Base-by-base conservation (phyloP, 2,329 filamentous ascomycete genomes). In the Grosmannia serpens region DNA sequence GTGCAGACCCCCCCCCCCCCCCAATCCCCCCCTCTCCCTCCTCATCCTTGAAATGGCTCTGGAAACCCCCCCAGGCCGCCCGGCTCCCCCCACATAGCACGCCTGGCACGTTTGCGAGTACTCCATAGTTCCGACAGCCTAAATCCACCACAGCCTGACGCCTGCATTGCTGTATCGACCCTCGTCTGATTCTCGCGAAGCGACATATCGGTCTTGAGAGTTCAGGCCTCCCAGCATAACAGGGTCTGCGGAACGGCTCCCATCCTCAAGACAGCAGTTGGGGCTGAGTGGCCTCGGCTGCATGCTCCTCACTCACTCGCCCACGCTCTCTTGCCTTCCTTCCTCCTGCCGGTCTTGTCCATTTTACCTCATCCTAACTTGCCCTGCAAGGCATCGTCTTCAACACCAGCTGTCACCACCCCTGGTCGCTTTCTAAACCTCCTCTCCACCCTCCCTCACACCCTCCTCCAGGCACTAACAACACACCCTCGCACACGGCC, bases 341-440 rank as follows among this genome's bases (percentile, higher is more conserved):
- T 50, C 15, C 26, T 22, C 33, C 51, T 44, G 31, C 31, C 22
- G 9, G 8, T n/a, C 31, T 41, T 55, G n/a, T 41, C 4, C 9
- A 6, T n/a, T 7, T 31, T 35, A 46, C 53, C 24, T 26, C 31
- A 20, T 35, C 50, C 50, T 24, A 35, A 22, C 26, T 20, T n/a
- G 6, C 17, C 27, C 20, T 29, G 13, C 9, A 20, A 17, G 10
- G 17, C 15, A 26, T 33, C 22, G 33, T 41, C 31, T 22, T 38
- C 22, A 38, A 26, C n/a, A 24, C 31, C 49, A 20, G 49, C 22
- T 27, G 35, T 44, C 24, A 44, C 52, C n/a, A n/a, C 44, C 54
- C 54, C 54, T 49, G 27, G 53, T 47, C 54, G 27, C 27, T 56
- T 56, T 33, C 54, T 17, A 56, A 56, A 56, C 54, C 53, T 56